phyloP scores from a whole-genome alignment of 306 rosid species.

The Cucumis hystrix region DNA sequence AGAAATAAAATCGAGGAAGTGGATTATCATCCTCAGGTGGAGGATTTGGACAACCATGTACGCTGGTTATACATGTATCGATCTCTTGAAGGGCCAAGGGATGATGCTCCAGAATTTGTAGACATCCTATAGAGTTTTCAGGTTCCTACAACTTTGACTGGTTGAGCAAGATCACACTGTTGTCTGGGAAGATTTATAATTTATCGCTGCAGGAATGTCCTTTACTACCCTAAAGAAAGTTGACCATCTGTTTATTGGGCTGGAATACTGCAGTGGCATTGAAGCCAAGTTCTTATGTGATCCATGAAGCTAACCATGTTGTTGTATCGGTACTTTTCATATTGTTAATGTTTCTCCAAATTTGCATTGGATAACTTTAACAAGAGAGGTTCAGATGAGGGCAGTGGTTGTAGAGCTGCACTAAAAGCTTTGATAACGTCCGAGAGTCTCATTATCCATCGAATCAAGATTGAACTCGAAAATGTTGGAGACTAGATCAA shows the following conservation, averaged over 20 bases:
- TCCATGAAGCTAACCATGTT: slow-evolving; percentile 22
- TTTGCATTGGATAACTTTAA: not conserved
- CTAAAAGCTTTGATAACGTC: slow-evolving; percentile 10
- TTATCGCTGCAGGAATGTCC: slow-evolving; percentile 16
- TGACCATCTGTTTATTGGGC: not conserved
- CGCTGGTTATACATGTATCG: slow-evolving; percentile 39
- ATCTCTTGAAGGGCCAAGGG: slow-evolving; percentile 55
- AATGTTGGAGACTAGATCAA: not conserved
- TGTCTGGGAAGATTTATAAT: not conserved
- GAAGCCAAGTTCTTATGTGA: not conserved
- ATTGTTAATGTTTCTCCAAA: slow-evolving; percentile 26
- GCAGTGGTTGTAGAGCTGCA: slow-evolving; percentile 19
- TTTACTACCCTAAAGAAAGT: slow-evolving; percentile 23
- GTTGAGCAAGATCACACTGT: slow-evolving; percentile 12
- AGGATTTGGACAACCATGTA: slow-evolving; percentile 10
- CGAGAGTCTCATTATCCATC: not conserved
- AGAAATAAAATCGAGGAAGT: not conserved
- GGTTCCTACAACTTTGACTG: not conserved
- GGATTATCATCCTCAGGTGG: slow-evolving; percentile 9
- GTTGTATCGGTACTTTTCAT: slow-evolving; percentile 28
- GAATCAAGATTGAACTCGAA: not conserved
- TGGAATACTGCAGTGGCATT: not conserved
- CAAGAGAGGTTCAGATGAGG: slow-evolving; percentile 12
- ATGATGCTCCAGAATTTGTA: slow-evolving; percentile 48
- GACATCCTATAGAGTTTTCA: slow-evolving; percentile 32